Conservation (phyloP, 331 rosid genomes). For the Quercus phellos region DNA sequence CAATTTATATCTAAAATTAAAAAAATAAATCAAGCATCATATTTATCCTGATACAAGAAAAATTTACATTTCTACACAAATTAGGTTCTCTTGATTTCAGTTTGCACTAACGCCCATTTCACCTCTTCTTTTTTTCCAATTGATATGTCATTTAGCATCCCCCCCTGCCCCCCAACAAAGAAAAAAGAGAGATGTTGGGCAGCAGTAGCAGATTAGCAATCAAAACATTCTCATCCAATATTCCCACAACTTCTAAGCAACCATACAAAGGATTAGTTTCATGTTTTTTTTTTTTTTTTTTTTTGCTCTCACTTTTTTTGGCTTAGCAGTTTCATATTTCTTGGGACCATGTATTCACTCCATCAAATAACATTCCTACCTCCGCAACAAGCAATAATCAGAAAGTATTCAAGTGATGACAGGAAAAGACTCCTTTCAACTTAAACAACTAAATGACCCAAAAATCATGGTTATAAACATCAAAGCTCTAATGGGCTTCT, state of each 20-base stretch:
- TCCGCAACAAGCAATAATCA: not conserved
- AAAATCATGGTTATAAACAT: not conserved
- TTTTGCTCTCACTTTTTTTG: too few species aligned
- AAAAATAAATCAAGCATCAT: not conserved
- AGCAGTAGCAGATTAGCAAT: not conserved
- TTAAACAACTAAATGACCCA: slow-evolving; percentile 13
- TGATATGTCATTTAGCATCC: not conserved
- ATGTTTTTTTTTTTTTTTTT: too few species aligned
- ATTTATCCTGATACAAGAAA: not conserved
- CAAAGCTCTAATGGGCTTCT: not conserved
- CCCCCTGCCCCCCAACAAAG: too few species aligned
- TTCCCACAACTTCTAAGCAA: not conserved
- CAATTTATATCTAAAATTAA: not conserved
- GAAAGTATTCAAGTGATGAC: not conserved
- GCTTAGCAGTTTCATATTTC: not conserved
- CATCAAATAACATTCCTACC: not conserved
- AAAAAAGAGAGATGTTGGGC: too few species aligned
- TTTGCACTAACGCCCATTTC: not conserved
- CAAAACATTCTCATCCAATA: not conserved
- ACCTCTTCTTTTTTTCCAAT: not conserved
- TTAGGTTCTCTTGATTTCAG: not conserved
- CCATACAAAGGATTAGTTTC: not conserved
- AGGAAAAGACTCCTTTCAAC: slow-evolving; percentile 8
- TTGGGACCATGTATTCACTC: not conserved
- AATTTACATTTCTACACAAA: not conserved